These are phyloP conservation scores for Apiotrichum porosum DNA, from an alignment of 1,284 basidiomycete species.

Conservation along the genomic window DNA sequence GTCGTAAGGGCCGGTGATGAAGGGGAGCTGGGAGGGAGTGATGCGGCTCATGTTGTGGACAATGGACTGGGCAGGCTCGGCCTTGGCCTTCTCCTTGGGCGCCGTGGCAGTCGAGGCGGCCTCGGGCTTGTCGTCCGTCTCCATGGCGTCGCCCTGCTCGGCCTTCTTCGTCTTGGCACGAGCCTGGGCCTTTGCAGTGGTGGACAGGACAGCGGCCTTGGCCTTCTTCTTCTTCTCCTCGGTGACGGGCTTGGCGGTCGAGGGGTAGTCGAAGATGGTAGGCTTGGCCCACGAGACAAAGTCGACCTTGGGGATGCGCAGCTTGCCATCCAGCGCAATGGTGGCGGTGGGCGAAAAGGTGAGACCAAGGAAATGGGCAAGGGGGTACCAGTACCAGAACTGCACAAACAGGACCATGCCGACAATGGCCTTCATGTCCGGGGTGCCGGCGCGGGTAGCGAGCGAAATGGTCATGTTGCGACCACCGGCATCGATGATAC, in stretches of 20 bases:
- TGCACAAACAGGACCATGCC: constrained; percentile 95
- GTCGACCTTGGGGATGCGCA: constrained; percentile 87
- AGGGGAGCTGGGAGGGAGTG: constrained; percentile 79
- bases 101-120: constrained; percentile 6
- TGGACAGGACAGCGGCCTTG: constrained; percentile 86
- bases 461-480: constrained; percentile 89
- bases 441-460: constrained; percentile 80
- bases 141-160: constrained; percentile 68
- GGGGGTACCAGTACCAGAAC: constrained; percentile 99
- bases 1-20: constrained; percentile 55
- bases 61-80: constrained; percentile 70
- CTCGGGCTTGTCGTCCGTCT: constrained; percentile 57
- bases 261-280: constrained; percentile 83
- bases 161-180: constrained; percentile 73
- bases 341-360: constrained; percentile 91
- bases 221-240: constrained; percentile 86
- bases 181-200: constrained; percentile 88
- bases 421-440: constrained; percentile 84
- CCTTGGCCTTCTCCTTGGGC: constrained; percentile 49
- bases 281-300: constrained; percentile 81
- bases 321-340: constrained; percentile 77
- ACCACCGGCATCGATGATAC: constrained; percentile 92
- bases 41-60: constrained; percentile 88
- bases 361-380: constrained; percentile 87
- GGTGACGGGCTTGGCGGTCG: constrained; percentile 75